Base-by-base conservation (phyloP, 805 yeast genomes). In the Scheffersomyces coipomensis region DNA sequence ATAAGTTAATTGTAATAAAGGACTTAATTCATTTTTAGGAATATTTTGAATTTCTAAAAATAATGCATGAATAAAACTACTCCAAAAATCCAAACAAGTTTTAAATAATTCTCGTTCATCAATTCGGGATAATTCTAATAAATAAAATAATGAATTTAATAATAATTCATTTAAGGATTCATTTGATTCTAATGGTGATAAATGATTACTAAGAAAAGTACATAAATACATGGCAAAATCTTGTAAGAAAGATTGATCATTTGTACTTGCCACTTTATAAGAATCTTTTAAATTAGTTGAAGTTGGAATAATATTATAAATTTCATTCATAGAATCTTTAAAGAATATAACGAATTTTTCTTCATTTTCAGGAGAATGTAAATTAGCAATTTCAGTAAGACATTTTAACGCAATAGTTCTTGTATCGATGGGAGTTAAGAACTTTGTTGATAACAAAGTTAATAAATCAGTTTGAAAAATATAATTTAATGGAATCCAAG, bases 21-120 rank as follows among this genome's bases (percentile, higher is more conserved):
- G 96, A 30, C 83, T 76, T 51, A 85, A 62, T 52, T 86, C 91
- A 45, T 71, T 75, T 17, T 79, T 64, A 19, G 96, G 95, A 34
- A 89, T 64, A 41, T 76, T 76, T 66, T 88, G 95, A 43, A 91
- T 88, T 58, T 93, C 99, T 44, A 79, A 79, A 60, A 82, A 90
- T 47, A 93, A 74, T 27, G 83, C 84, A 34, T 78, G 73, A n/a
- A 93, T 97, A 41, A 93, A 78, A 44, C 79, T 79, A 33, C 84
- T 71, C 99, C 99, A 93, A 66, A 90, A 93, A 60, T 93, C 99
- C 48, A 93, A 76, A 55, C 96, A 88, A 33, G 95, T 90, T 62
- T 93, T 93, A 71, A 93, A 93, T 48, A 93, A 73, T 66, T 93
- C 99, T 53, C 99, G 78, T 66, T 93, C 99, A 46, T 91, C 96